Conservation (phyloP, 306 rosid species). For the Lithocarpus polystachyus region DNA sequence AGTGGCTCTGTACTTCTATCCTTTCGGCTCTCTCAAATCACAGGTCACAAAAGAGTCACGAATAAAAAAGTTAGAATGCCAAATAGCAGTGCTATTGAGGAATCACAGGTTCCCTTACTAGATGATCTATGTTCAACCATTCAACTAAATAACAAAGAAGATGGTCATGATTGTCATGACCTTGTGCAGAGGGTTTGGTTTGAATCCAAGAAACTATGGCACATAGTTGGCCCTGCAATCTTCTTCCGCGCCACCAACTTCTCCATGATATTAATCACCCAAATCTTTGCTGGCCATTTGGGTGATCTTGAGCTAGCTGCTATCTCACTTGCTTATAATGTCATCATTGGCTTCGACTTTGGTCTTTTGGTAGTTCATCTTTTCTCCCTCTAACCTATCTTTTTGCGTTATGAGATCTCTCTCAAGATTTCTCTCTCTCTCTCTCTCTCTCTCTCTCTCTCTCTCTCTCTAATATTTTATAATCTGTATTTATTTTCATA, state of each 20-base stretch:
- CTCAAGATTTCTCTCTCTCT: background rate
- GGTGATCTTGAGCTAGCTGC: conserved; percentile 76
- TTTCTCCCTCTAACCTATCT: background rate
- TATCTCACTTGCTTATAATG: conserved; percentile 55
- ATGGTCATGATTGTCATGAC: conserved; percentile 7
- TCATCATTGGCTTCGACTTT: conserved; percentile 60
- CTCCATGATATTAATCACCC: conserved; percentile 61
- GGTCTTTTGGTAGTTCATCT: conserved; percentile 56
- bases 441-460: background rate
- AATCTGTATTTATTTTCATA: background rate
- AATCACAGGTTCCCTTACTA: conserved; percentile 36
- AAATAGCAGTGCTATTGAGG: conserved; percentile 17
- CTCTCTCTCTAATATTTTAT: too few relatives aligned
- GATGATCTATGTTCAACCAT: background rate
- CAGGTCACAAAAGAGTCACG: background rate
- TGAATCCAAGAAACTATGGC: conserved; percentile 72
- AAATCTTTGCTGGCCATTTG: conserved; percentile 70
- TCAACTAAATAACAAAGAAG: background rate
- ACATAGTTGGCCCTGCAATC: conserved; percentile 71
- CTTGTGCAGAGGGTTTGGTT: conserved; percentile 34
- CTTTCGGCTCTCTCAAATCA: background rate
- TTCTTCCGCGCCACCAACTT: conserved; percentile 51
- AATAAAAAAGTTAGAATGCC: background rate
- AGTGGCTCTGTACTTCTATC: too few relatives aligned
- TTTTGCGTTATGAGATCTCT: background rate